A percentile compares a stretch with the other conserved stretches of the same genome.
Conservation (phyloP, 495 filamentous ascomycete species). For the Aspergillus sparsus region DNA sequence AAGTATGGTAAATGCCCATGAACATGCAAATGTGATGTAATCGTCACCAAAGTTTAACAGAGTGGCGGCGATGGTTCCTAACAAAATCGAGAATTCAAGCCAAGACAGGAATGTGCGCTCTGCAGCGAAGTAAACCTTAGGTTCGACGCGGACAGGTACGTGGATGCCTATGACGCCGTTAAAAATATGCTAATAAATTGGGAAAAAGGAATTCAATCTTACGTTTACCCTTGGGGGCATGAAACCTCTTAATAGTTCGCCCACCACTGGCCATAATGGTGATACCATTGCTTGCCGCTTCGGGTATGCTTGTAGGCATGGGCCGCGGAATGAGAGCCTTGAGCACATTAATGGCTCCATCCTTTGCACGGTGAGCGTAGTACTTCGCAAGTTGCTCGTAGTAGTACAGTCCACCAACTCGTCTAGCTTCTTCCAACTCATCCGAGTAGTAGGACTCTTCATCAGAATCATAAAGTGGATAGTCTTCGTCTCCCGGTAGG, state of each 20-base stretch:
- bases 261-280: constrained; percentile 46
- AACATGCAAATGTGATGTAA: constrained; percentile 59
- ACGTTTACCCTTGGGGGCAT: constrained; percentile 87
- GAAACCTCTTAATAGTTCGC: constrained; percentile 67
- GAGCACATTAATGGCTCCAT: constrained; percentile 45
- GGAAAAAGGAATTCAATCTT: constrained; percentile 26
- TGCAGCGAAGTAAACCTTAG: constrained; percentile 95
- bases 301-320: constrained; percentile 58
- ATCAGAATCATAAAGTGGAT: constrained; percentile 90
- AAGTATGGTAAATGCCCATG: constrained; percentile 78
- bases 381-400: constrained; percentile 55
- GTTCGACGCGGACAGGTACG: constrained; percentile 92
- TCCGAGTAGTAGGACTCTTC: constrained; percentile 70
- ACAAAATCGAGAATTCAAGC: constrained; percentile 95
- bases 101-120: constrained; percentile 95
- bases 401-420: constrained; percentile 72
- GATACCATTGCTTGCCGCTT: constrained; percentile 49
- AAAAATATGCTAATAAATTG: constrained; percentile 3
- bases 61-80: constrained; percentile 87
- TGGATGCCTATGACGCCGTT: constrained; percentile 65
- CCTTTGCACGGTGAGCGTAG: constrained; percentile 41
- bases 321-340: constrained; percentile 60
- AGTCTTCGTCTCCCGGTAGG: constrained; percentile 62
- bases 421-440: constrained; percentile 69
- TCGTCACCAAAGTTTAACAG: constrained; percentile 82